A percentile compares a stretch with the other conserved stretches of the same genome.
Evolutionary conservation across 2,329 filamentous ascomycete species (phyloP).

Genomic region (Aspergillus aculeatinus): DNA sequence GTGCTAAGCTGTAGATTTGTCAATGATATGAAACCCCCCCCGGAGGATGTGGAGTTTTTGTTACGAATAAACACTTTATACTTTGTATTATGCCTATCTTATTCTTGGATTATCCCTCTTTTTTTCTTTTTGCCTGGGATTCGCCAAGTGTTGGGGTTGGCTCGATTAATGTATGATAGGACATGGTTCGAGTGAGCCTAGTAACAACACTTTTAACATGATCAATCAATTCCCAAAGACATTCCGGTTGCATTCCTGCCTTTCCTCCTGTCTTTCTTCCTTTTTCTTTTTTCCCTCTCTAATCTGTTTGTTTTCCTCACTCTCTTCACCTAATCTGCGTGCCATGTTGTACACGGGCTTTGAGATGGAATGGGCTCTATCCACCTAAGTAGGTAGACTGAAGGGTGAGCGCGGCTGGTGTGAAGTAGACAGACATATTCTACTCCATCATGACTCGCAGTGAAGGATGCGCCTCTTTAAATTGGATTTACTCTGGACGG

Average conservation of each 20-base stretch:
- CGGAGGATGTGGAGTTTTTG: constrained; percentile 13
- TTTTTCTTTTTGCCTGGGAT: constrained; percentile 12
- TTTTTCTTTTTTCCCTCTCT: no score
- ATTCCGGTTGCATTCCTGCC: no score
- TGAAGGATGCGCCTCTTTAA: no score
- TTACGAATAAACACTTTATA: constrained; percentile 21
- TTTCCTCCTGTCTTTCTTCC: no score
- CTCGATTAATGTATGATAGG: constrained; percentile 42
- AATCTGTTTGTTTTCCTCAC: no score
- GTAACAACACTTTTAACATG: constrained; percentile 34
- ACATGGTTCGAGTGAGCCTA: constrained; percentile 41
- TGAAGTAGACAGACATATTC: no score
- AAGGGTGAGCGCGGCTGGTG: no score
- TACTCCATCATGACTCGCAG: no score
- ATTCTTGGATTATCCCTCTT: constrained; percentile 14
- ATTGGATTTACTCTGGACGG: background rate
- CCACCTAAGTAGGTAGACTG: no score
- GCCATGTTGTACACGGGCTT: no score
- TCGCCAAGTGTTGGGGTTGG: constrained; percentile 34
- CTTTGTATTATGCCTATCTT: constrained; percentile 24
- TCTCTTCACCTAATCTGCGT: no score
- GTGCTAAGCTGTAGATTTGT: constrained; percentile 76
- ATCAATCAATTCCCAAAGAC: constrained; percentile 8
- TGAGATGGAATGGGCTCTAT: no score
- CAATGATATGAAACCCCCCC: constrained; percentile 14